Base-by-base conservation (phyloP, 768 basidiomycete genomes). In the Exsudoporus frostii region DNA sequence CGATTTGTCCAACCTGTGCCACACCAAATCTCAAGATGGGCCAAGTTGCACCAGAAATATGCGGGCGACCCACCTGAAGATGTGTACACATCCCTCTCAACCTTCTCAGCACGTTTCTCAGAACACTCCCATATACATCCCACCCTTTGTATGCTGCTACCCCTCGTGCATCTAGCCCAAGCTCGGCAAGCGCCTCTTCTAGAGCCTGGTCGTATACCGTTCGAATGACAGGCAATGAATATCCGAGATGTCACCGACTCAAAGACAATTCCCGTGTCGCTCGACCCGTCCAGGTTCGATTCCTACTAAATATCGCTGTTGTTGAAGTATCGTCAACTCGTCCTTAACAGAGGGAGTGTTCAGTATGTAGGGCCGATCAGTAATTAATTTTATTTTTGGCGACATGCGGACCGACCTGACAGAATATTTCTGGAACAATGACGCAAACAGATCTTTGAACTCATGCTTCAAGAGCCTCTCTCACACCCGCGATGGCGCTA, bases 31-130 rank as follows among this genome's bases (percentile, higher is more conserved):
- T 50, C 45, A 42, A 22, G 7, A 22, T 24, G 24, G 24, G 9
- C 2, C 7, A 43, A 14, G 14, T 25, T 9, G 34, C 5, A 34
- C 20, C 9, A 30, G n/a, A 20, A 17, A 20, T n/a, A 10, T 22
- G 20, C 5, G 1, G 33, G 17, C 5, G 9, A 49, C 55, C 32
- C 10, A 62, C 82, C 70, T 92, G 92, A 37, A 92, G 90, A 74
- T 96, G 93, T 1, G 92, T 95, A 60, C 92, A 95, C 50, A 93
- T 85, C 46, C 88, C 89, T 43, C 93, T 81, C 24, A 96, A 76
- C 44, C 78, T 80, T n/a, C 87, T 77, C 22, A 95, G 71, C 42
- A 82, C 78, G 11, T 73, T 68, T 20, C 92, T 79, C 36, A 96
- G 75, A 2, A 82, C 54, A 14, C 71, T 66, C 2, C 79, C 74